Evolutionary conservation across 2,329 filamentous ascomycete genomes (phyloP), one percentile per base, ranked within the genome.

Genomic region (Xylaria sp.): DNA sequence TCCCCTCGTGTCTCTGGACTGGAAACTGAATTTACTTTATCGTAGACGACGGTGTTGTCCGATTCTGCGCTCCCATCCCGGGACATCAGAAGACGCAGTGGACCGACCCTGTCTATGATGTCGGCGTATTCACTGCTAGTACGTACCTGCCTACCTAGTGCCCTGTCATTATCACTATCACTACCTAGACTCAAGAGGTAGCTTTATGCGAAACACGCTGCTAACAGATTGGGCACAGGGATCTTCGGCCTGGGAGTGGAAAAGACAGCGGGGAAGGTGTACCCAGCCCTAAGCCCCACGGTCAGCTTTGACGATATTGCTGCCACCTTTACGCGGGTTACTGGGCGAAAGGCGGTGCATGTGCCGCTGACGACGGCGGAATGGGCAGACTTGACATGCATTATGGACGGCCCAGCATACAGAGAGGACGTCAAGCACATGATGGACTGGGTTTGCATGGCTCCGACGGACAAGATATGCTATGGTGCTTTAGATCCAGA

Each of bases 401-500:
- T 13, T 38, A 65, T 59, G 62, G 39, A 60, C n/a, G 62, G 62
- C n/a, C 62, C 62, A 20, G 62, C 45, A 54, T 65, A 60, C 36
- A 53, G 62, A 54, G 62, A 65, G 11, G 62, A 65, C 38, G 45
- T 39, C 55, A 65, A 65, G 27, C 54, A 65, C 33, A 65, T 65
- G 62, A 65, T 65, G 55, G 54, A 65, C n/a, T 65, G 62, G 62
- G 7, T 55, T 53, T 53, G n/a, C 49, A 39, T 54, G 36, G 54
- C 54, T 55, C n/a, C 62, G n/a, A 36, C 54, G 25, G 55, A 65
- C 36, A 65, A 65, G 20, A 55, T 65, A 45, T 59, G 54, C 47
- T 65, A 59, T 39, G 62, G 62, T 54, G 55, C 62, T 54, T 55
- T 65, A 45, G 62, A 60, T 54, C 62, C 55, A 49, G 62, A 65